Percentiles rank a stretch among this genome's conserved stretches.
phyloP scores from a whole-genome alignment of 2,329 filamentous ascomycete genomes.

The Orbilia brochopaga region DNA sequence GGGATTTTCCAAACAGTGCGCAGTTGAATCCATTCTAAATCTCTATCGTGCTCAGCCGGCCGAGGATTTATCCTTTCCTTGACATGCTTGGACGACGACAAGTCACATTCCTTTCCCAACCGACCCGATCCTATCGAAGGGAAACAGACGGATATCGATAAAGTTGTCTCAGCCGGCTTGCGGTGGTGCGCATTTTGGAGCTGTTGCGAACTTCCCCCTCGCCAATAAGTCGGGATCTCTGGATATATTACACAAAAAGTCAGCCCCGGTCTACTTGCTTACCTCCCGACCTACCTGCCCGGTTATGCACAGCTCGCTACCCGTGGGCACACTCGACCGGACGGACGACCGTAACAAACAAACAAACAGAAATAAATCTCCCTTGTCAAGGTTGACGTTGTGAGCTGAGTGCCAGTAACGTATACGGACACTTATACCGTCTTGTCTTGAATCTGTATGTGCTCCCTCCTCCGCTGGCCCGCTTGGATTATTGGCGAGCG shows the following conservation, averaged over 20 bases:
- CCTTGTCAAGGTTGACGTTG: neutral
- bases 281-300: constrained; percentile 1
- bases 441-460: no score
- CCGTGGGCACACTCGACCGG: constrained; percentile 3
- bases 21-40: constrained; percentile 24
- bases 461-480: constrained; percentile 15
- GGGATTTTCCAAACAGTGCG: constrained; percentile 39
- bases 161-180: no score
- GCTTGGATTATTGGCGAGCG: constrained; percentile 10
- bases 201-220: constrained; percentile 22
- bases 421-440: constrained; percentile 9
- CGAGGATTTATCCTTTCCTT: constrained; percentile 45
- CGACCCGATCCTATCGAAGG: constrained; percentile 10
- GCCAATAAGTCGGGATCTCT: constrained; percentile 41
- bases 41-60: constrained; percentile 23
- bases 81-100: constrained; percentile 6
- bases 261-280: constrained; percentile 3
- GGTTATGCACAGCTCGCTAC: constrained; percentile 37
- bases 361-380: constrained; percentile 4
- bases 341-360: neutral
- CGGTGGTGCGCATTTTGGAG: constrained; percentile 4
- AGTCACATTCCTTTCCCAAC: constrained; percentile 18
- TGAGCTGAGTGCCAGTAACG: no score
- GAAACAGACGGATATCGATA: constrained; percentile 3
- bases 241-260: constrained; percentile 39